Evolutionary conservation across 352 stramenopile genomes (phyloP).

Genomic region (Stephanocyclus meneghinianus): DNA sequence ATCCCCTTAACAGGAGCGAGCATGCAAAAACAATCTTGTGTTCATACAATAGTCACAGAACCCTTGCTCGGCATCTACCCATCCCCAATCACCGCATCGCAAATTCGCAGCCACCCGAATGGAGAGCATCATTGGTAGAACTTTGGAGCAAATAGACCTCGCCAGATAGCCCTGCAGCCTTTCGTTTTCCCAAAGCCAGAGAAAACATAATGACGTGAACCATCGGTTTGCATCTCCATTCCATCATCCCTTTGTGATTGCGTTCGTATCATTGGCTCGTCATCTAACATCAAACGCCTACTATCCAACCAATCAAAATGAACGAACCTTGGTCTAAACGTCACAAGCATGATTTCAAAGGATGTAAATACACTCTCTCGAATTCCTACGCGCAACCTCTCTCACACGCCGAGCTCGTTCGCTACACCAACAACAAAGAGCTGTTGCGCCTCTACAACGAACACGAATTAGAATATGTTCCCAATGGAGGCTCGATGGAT

Average conservation of each 20-base stretch:
- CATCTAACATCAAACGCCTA: neutral
- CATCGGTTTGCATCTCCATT: no score
- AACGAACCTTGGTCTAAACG: conserved; percentile 72
- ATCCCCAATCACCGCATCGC: no score
- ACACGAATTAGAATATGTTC: conserved; percentile 69
- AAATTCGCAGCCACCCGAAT: no score
- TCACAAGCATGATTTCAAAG: conserved; percentile 71
- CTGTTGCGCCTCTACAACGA: conserved; percentile 63
- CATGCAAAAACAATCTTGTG: no score
- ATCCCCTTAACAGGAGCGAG: no score
- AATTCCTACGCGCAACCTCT: conserved; percentile 80
- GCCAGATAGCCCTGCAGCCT: no score
- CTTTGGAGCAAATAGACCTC: no score
- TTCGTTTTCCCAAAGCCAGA: no score
- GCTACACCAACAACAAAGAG: conserved; percentile 35
- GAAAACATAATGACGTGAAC: no score
- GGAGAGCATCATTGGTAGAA: no score
- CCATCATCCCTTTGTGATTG: neutral
- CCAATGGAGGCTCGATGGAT: conserved; percentile 74
- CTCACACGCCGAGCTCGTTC: conserved; percentile 58
- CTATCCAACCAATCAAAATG: conserved; percentile 22
- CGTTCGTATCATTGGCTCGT: neutral
- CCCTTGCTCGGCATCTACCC: no score
- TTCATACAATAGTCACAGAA: no score
- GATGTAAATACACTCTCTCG: conserved; percentile 66